Percentiles rank a stretch among this genome's conserved stretches.
Evolutionary conservation across 495 filamentous ascomycete species (phyloP).

Genomic region (Xylaria intraflava): DNA sequence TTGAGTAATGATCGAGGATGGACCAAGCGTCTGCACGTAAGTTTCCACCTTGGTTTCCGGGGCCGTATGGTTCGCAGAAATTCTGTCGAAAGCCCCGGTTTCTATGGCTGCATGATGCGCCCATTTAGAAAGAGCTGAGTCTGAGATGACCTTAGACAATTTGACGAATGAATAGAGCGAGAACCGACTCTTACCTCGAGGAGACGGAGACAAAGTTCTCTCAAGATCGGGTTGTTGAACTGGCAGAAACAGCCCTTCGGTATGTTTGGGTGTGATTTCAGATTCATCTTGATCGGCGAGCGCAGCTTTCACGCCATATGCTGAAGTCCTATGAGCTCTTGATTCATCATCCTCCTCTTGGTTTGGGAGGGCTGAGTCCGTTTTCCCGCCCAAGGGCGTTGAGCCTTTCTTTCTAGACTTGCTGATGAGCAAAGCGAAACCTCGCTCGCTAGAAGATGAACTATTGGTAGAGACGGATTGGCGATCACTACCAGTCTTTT

Average conservation of each 20-base stretch:
- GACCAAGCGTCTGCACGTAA: conserved; percentile 30
- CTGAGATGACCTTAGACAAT: conserved; percentile 19
- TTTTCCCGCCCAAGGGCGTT: conserved; percentile 14
- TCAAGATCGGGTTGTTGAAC: conserved; percentile 15
- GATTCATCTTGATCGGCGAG: conserved; percentile 15
- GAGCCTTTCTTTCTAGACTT: conserved; percentile 21
- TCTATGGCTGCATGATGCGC: conserved; percentile 31
- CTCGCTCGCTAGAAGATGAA: conserved; percentile 29
- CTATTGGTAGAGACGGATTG: conserved; percentile 31
- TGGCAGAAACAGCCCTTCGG: conserved; percentile 13
- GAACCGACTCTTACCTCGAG: conserved; percentile 17
- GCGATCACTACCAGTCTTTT: conserved; percentile 23
- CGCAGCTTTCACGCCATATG: conserved; percentile 18
- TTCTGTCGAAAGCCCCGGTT: conserved; percentile 22
- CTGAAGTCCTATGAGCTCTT: conserved; percentile 11
- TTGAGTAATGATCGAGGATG: conserved; percentile 33
- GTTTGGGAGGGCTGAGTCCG: not conserved
- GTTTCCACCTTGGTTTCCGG: conserved; percentile 10
- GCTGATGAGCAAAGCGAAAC: conserved; percentile 27
- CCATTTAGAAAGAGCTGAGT: conserved; percentile 38
- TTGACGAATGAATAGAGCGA: not conserved
- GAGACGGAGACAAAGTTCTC: conserved; percentile 17
- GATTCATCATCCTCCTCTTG: not conserved
- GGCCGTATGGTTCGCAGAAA: conserved; percentile 9
- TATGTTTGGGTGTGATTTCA: conserved; percentile 11